Evolutionary conservation across 2,329 filamentous ascomycete species (phyloP).

Genomic region (Fonsecaea monophora): DNA sequence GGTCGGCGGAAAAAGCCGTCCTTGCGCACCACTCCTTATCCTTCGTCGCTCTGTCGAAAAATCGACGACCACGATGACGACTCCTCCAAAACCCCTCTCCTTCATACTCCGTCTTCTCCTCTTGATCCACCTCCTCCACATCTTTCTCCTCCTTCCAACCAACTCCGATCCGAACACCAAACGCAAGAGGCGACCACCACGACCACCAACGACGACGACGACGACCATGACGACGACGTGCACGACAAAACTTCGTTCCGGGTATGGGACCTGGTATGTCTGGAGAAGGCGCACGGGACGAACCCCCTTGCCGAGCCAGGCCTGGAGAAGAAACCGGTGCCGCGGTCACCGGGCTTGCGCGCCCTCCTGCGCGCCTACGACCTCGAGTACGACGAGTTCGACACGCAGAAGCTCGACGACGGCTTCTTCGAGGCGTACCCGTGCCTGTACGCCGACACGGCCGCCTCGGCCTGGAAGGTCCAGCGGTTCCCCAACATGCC

Average conservation of each 20-base stretch:
- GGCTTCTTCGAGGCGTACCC: slow-evolving; percentile 29
- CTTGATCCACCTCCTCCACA: too few relatives aligned
- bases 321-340: slow-evolving; percentile 10
- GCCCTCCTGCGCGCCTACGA: slow-evolving; percentile 83
- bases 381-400: slow-evolving; percentile 88
- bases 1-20: background rate
- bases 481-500: slow-evolving; percentile 12
- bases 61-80: background rate
- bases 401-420: slow-evolving; percentile 61
- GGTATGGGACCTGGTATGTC: slow-evolving; percentile 27
- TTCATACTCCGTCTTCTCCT: too few relatives aligned
- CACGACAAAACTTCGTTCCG: slow-evolving; percentile 25
- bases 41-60: background rate
- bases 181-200: background rate
- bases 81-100: too few relatives aligned
- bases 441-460: slow-evolving; percentile 23
- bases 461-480: slow-evolving; percentile 23
- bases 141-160: too few relatives aligned
- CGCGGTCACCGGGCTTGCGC: slow-evolving; percentile 23
- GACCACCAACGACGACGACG: background rate
- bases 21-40: background rate
- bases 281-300: slow-evolving; percentile 19
- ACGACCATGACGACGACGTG: background rate
- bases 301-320: slow-evolving; percentile 3
- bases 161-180: too few relatives aligned